Conservation (phyloP, 2,329 filamentous ascomycete species). For the Plenodomus tracheiphilus region DNA sequence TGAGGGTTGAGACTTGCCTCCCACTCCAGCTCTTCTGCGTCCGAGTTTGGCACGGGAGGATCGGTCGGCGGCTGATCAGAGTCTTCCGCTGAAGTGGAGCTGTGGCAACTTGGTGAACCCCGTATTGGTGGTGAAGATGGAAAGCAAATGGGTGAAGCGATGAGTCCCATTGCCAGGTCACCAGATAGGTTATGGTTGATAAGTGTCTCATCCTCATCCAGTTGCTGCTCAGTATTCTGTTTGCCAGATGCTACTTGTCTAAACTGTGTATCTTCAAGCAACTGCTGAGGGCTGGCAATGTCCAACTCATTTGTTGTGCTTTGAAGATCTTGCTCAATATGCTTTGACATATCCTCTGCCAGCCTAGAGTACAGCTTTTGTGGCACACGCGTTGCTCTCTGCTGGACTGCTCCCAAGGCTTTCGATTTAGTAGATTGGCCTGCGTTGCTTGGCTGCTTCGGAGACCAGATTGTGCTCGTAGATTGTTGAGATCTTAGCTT, state of each 20-base stretch:
- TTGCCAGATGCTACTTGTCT: not conserved
- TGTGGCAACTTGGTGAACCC: conserved; percentile 29
- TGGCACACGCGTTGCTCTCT: not conserved
- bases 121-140: conserved; percentile 27
- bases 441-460: not conserved
- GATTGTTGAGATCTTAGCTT: not conserved
- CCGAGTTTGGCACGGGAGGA: conserved; percentile 4
- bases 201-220: conserved; percentile 15
- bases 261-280: conserved; percentile 1
- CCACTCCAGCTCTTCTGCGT: conserved; percentile 44
- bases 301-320: not conserved
- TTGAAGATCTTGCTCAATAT: not conserved
- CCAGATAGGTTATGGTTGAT: conserved; percentile 4
- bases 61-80: conserved; percentile 16
- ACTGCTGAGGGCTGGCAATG: conserved; percentile 6
- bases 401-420: not conserved
- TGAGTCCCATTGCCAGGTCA: not conserved
- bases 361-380: not conserved
- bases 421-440: not conserved
- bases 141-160: conserved; percentile 14
- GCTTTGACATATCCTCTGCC: not conserved
- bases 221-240: conserved; percentile 2
- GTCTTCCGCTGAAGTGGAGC: conserved; percentile 32
- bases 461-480: not conserved
- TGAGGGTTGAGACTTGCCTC: conserved; percentile 44